Evolutionary conservation across 2,329 filamentous ascomycete species (phyloP).

Genomic region (Colletotrichum caudatum): DNA sequence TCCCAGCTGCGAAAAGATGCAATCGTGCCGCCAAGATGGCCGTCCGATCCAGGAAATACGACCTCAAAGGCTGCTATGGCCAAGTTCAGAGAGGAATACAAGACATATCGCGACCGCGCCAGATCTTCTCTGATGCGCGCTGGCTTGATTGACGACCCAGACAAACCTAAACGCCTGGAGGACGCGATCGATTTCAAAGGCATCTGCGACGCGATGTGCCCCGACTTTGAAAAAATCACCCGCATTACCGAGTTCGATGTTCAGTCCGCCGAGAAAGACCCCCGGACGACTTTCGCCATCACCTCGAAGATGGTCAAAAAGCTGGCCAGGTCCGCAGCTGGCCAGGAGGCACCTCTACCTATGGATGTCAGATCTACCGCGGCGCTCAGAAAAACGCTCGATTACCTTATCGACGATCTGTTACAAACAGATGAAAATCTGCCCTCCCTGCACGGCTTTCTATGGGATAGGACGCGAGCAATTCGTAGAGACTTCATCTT

Average conservation of each 20-base stretch:
- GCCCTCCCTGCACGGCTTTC: conserved; percentile 68
- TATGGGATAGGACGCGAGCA: conserved; percentile 76
- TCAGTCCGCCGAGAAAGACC: conserved; percentile 66
- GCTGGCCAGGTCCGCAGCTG: conserved; percentile 74
- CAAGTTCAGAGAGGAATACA: conserved; percentile 66
- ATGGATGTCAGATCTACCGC: conserved; percentile 74
- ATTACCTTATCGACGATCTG: conserved; percentile 73
- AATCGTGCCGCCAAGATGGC: conserved; percentile 67
- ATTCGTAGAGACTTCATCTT: conserved; percentile 78
- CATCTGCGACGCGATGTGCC: conserved; percentile 77
- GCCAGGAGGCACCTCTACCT: conserved; percentile 74
- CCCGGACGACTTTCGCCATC: conserved; percentile 58
- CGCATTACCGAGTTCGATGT: conserved; percentile 73
- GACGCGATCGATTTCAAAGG: conserved; percentile 76
- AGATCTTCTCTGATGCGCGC: conserved; percentile 69
- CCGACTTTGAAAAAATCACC: conserved; percentile 73
- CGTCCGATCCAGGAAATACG: conserved; percentile 65
- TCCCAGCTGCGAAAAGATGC: conserved; percentile 66
- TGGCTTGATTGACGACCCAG: conserved; percentile 73
- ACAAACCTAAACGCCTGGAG: conserved; percentile 70
- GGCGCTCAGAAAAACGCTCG: conserved; percentile 68
- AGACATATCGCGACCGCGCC: conserved; percentile 67
- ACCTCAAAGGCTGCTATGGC: conserved; percentile 62
- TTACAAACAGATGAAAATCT: conserved; percentile 67
- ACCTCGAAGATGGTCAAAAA: conserved; percentile 74